Evolutionary conservation across 2,329 filamentous ascomycete species (phyloP).

Genomic region (Fusarium sacchari): DNA sequence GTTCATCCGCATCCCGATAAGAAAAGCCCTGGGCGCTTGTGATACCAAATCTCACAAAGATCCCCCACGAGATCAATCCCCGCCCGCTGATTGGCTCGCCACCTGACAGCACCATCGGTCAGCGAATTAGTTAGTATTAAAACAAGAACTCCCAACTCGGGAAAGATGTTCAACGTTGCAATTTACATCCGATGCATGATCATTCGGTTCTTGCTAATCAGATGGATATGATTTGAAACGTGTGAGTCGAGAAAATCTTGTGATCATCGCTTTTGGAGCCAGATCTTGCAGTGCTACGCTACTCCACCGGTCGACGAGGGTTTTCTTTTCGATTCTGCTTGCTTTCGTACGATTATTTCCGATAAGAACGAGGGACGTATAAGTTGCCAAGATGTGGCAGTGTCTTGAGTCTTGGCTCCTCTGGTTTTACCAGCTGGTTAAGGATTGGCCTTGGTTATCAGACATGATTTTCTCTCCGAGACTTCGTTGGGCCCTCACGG

Average conservation of each 20-base stretch:
- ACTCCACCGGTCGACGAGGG: neutral
- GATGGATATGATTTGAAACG: constrained; percentile 2
- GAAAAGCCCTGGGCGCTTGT: neutral
- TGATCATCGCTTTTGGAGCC: neutral
- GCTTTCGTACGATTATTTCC: neutral
- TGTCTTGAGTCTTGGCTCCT: neutral
- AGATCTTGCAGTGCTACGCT: neutral
- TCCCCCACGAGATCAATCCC: constrained; percentile 14
- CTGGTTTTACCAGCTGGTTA: neutral
- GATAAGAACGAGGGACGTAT: neutral
- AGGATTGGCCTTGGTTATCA: neutral
- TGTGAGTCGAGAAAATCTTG: neutral
- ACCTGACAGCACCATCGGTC: neutral
- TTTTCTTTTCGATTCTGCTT: neutral
- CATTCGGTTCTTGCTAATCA: neutral
- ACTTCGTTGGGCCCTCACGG: neutral
- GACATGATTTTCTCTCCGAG: constrained; percentile 1
- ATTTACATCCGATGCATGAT: neutral
- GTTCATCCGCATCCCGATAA: neutral
- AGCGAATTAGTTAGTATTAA: neutral
- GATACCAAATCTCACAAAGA: neutral
- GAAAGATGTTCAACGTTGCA: constrained; percentile 10
- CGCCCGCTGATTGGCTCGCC: neutral
- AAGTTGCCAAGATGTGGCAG: constrained; percentile 5
- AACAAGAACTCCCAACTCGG: neutral